Conservation (phyloP, 2,329 filamentous ascomycete genomes). For the Didymella segeticola region DNA sequence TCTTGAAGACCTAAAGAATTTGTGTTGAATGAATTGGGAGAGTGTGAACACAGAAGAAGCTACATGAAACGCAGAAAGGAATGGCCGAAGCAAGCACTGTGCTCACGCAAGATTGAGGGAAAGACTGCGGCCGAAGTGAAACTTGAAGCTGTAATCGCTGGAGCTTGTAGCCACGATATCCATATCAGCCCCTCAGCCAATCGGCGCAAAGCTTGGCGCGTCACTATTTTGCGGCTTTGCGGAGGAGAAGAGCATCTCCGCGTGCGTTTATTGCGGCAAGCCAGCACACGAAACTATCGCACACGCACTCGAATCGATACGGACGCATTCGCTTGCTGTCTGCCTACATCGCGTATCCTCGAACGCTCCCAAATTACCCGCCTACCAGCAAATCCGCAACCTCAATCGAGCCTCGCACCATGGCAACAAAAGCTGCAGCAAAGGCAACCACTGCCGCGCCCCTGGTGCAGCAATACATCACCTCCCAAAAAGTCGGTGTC, state of each 20-base stretch:
- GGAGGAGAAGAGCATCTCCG: slow-evolving; percentile 19
- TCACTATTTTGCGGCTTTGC: slow-evolving; percentile 33
- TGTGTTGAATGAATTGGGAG: neutral
- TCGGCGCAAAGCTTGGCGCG: slow-evolving; percentile 38
- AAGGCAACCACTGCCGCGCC: slow-evolving; percentile 26
- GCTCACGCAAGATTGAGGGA: slow-evolving; percentile 20
- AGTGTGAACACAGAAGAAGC: neutral
- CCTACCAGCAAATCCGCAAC: slow-evolving; percentile 17
- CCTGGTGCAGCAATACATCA: slow-evolving; percentile 37
- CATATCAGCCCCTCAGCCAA: slow-evolving; percentile 39
- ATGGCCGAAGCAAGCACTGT: slow-evolving; percentile 10
- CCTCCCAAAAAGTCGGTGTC: slow-evolving; percentile 60
- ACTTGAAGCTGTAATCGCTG: slow-evolving; percentile 15
- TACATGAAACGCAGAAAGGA: slow-evolving; percentile 21
- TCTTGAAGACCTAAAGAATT: neutral
- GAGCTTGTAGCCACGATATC: slow-evolving; percentile 40
- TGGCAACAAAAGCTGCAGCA: slow-evolving; percentile 32
- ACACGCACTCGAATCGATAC: neutral
- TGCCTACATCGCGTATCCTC: neutral
- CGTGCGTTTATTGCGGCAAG: slow-evolving; percentile 12
- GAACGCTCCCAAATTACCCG: slow-evolving; percentile 16
- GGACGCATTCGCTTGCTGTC: slow-evolving; percentile 33
- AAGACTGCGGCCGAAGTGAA: slow-evolving; percentile 15
- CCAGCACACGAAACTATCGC: slow-evolving; percentile 3
- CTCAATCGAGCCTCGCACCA: slow-evolving; percentile 19